Conservation (phyloP, 2,329 filamentous ascomycete species). For the Trichoderma brevicompactum region DNA sequence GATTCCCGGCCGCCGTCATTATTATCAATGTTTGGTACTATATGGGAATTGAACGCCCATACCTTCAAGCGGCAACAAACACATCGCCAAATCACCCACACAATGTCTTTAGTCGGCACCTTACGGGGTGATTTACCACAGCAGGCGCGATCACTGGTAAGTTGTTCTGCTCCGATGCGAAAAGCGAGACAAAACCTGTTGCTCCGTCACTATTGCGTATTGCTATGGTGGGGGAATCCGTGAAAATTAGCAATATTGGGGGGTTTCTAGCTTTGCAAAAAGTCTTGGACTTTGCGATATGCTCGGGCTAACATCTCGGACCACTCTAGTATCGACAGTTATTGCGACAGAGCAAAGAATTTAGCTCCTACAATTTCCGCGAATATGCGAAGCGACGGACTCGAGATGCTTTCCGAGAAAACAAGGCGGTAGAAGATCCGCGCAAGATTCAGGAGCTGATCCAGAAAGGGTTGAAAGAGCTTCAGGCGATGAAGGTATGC, state of each 20-base stretch:
- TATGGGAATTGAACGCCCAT: constrained; percentile 19
- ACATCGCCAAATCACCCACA: constrained; percentile 38
- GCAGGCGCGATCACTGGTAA: constrained; percentile 61
- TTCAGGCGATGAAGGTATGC: constrained; percentile 86
- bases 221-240: constrained; percentile 12
- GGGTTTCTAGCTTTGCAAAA: background rate
- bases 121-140: constrained; percentile 60
- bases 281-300: background rate
- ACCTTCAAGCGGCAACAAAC: constrained; percentile 20
- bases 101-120: constrained; percentile 46
- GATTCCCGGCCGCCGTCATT: constrained; percentile 39
- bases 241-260: constrained; percentile 14
- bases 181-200: background rate
- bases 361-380: constrained; percentile 95
- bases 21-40: constrained; percentile 33
- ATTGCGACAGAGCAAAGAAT: constrained; percentile 82
- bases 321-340: constrained; percentile 82
- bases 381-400: constrained; percentile 94
- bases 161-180: constrained; percentile 34
- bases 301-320: background rate
- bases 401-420: constrained; percentile 85
- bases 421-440: constrained; percentile 72
- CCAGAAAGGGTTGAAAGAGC: constrained; percentile 82
- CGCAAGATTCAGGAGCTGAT: constrained; percentile 84
- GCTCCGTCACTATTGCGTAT: background rate